Evolutionary conservation across 805 yeast genomes (phyloP), one percentile per base, ranked within the genome.

Genomic region (Schizosaccharomyces lindneri): DNA sequence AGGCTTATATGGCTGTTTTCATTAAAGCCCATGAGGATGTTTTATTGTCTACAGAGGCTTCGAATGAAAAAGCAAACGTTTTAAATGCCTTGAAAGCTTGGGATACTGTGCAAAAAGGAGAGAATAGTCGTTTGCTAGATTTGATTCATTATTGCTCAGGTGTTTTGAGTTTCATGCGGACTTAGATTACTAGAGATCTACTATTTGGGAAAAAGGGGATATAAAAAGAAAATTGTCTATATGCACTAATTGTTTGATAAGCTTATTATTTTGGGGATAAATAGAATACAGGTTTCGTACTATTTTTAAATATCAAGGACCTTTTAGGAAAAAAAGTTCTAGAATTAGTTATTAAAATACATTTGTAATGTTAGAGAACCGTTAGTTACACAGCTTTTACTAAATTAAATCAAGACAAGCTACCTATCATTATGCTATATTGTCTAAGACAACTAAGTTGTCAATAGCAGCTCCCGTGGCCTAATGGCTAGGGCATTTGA

Each of bases 1-100:
- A 87, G 69, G 95, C 95, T 0, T 79, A 87, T 71, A 81, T 86
- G 77, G 75, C 81, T 21, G 76, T 87, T 75, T 76, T 89, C 62
- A 75, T 87, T 64, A 81, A 80, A 68, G 78, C 78, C 60, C 98
- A 93, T 71, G 89, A 90, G 31, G 97, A 90, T 70, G 81, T 86
- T 5, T 73, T 93, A 41, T 73, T 70, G 9, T 62, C 48, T 43
- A 59, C 60, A 21, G 43, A 43, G 19, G 60, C 61, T 19, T 27
- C n/a, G 29, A 57, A 68, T 13, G 60, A 29, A 13, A 48, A 17
- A 59, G 55, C 5, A 76, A 67, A 69, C 5, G 69, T 83, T 48
- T 67, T 69, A 13, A 69, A 67, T 0, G 78, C 80, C 1, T 68
- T 86, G 43, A 70, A 73, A 6, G 64, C 69, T n/a, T 83, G 85